Percentiles rank a stretch among this genome's conserved stretches.
Evolutionary conservation across 352 stramenopile genomes (phyloP).

Genomic region (Plasmopara halstedii): DNA sequence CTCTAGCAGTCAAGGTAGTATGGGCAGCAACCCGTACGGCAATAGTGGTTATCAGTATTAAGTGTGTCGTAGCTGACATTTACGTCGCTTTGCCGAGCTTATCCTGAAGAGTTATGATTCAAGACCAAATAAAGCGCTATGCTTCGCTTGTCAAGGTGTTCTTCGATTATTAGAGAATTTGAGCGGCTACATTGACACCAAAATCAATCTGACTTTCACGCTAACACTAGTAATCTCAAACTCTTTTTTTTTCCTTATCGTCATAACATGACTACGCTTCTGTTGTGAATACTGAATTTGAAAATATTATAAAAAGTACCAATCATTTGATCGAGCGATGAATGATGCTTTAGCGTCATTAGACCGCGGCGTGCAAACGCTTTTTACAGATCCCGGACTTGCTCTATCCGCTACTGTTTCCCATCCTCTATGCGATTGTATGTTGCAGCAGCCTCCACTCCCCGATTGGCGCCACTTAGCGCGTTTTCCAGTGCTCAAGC

Average conservation of each 20-base stretch:
- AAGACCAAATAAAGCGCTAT: slow-evolving; percentile 12
- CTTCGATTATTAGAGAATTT: no score
- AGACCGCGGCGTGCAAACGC: slow-evolving; percentile 30
- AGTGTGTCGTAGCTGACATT: slow-evolving; percentile 7
- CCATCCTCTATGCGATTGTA: slow-evolving; percentile 40
- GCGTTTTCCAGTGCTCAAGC: slow-evolving; percentile 42
- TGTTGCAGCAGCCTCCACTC: slow-evolving; percentile 5
- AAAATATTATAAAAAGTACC: no score
- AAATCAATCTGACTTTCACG: no score
- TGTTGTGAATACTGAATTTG: no score
- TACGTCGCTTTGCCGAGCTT: slow-evolving; percentile 4
- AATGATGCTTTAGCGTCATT: slow-evolving; percentile 25
- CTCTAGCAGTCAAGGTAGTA: slow-evolving; percentile 37
- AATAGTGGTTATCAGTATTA: slow-evolving; percentile 48
- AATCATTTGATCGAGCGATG: slow-evolving; percentile 9
- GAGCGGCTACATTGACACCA: no score
- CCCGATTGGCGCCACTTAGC: slow-evolving; percentile 24
- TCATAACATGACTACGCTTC: no score
- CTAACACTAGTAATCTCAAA: no score
- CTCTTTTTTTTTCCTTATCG: no score
- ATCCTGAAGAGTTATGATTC: slow-evolving; percentile 10
- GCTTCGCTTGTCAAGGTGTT: slow-evolving; percentile 12
- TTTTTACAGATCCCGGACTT: slow-evolving; percentile 23
- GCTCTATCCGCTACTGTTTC: background rate
- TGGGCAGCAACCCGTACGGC: slow-evolving; percentile 46